Percentiles rank a stretch among this genome's conserved stretches.
Conservation (phyloP, 2,329 filamentous ascomycete genomes). For the Sarocladium brachiariae region DNA sequence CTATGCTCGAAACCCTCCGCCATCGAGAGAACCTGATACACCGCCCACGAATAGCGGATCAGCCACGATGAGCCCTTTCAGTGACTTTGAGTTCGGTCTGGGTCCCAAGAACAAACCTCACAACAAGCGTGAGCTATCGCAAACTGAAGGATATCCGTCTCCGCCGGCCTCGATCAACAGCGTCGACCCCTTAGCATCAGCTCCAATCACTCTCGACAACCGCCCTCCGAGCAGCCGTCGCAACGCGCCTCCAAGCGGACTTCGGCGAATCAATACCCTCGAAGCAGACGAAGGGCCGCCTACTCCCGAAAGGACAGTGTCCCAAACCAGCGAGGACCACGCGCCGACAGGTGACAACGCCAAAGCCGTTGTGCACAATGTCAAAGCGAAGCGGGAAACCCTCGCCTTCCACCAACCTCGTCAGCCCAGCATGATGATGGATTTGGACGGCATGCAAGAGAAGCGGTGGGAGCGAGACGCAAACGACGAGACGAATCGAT, state of each 20-base stretch:
- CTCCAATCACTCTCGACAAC: slow-evolving; percentile 10
- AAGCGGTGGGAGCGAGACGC: neutral
- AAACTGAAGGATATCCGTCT: slow-evolving; percentile 26
- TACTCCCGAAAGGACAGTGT: slow-evolving; percentile 23
- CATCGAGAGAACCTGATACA: neutral
- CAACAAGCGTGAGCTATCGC: slow-evolving; percentile 1
- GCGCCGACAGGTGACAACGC: slow-evolving; percentile 16
- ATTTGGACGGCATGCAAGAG: slow-evolving; percentile 30
- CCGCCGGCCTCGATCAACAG: slow-evolving; percentile 28
- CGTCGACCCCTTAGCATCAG: slow-evolving; percentile 7
- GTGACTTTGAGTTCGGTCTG: slow-evolving; percentile 32
- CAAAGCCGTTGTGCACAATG: slow-evolving; percentile 38
- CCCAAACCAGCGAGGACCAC: slow-evolving; percentile 36
- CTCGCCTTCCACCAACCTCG: slow-evolving; percentile 38
- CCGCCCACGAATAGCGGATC: slow-evolving; percentile 2
- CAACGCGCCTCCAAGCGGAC: slow-evolving; percentile 16
- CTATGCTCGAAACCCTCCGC: slow-evolving; percentile 16
- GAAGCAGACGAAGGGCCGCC: slow-evolving; percentile 4
- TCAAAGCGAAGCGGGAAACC: slow-evolving; percentile 45
- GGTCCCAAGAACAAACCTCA: slow-evolving; percentile 13
- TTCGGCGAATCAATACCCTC: slow-evolving; percentile 20
- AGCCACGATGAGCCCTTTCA: slow-evolving; percentile 31
- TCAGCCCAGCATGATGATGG: slow-evolving; percentile 42
- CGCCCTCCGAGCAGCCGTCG: slow-evolving; percentile 16
- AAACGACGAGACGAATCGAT: slow-evolving; percentile 9